phyloP scores from a whole-genome alignment of 1,284 basidiomycete genomes.

The Boletus chippewaensis region DNA sequence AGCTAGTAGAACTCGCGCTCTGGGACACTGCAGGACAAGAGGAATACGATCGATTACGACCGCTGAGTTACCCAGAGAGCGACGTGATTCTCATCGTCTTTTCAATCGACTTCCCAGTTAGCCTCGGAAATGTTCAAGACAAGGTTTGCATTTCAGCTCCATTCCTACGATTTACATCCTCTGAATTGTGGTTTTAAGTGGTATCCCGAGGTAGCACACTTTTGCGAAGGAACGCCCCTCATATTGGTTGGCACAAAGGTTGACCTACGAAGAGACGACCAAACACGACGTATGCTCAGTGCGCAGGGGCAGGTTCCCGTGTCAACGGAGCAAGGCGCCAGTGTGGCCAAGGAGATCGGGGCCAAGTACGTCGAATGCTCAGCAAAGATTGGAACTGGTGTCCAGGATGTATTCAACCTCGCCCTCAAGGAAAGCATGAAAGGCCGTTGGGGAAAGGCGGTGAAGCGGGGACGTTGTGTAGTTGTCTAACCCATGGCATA shows the following conservation, averaged over 20 bases:
- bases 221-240: conserved; percentile 90
- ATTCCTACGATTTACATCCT: not conserved
- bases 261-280: conserved; percentile 83
- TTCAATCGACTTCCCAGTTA: conserved; percentile 94
- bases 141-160: conserved; percentile 47
- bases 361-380: conserved; percentile 96
- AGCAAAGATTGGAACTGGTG: conserved; percentile 84
- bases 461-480: conserved; percentile 71
- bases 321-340: conserved; percentile 69
- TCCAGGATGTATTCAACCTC: conserved; percentile 88
- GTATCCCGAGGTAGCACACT: conserved; percentile 97
- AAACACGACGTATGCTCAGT: conserved; percentile 85
- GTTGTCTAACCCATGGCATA: conserved; percentile 46
- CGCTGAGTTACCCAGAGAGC: conserved; percentile 93
- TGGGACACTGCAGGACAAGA: conserved; percentile 99
- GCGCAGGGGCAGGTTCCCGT: conserved; percentile 89
- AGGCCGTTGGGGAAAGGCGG: conserved; percentile 65
- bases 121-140: conserved; percentile 90
- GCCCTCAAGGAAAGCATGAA: conserved; percentile 86
- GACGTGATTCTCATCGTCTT: conserved; percentile 97
- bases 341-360: conserved; percentile 85
- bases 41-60: conserved; percentile 93
- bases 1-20: conserved; percentile 87
- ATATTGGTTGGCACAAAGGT: conserved; percentile 93
- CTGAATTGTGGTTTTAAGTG: conserved; percentile 51